phyloP scores from a whole-genome alignment of 1,284 basidiomycete genomes.

The Gyrodon tennesseensis region DNA sequence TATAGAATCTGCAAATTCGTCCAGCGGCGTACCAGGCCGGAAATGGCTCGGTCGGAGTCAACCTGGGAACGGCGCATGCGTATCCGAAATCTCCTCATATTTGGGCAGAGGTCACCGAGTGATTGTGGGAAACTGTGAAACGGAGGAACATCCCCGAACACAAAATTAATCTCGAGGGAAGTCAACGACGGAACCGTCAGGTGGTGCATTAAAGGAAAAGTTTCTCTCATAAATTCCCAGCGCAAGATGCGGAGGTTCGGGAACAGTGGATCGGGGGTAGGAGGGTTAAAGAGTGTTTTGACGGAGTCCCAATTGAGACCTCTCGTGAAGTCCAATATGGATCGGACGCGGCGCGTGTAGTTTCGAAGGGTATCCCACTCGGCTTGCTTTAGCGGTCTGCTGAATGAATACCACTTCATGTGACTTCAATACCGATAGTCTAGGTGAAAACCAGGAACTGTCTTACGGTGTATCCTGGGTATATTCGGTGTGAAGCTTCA shows the following conservation, averaged over 20 bases:
- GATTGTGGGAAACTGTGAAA: conserved; percentile 31
- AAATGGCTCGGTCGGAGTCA: conserved; percentile 21
- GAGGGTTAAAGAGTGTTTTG: conserved; percentile 27
- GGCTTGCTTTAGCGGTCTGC: conserved; percentile 22
- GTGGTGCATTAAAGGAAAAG: conserved; percentile 30
- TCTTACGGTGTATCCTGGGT: conserved; percentile 25
- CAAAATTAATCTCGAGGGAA: conserved; percentile 31
- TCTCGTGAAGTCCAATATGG: conserved; percentile 28
- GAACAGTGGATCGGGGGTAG: conserved; percentile 30
- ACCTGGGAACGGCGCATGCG: conserved; percentile 25
- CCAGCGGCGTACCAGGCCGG: conserved; percentile 26
- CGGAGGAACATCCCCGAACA: conserved; percentile 27
- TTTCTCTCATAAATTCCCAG: conserved; percentile 32
- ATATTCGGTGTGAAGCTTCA: conserved; percentile 28
- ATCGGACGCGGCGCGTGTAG: conserved; percentile 31
- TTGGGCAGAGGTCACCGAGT: conserved; percentile 30
- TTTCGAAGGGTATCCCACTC: conserved; percentile 30
- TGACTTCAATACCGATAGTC: conserved; percentile 8
- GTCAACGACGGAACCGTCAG: conserved; percentile 29
- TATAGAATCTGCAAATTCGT: conserved; percentile 27
- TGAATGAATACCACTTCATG: conserved; percentile 33
- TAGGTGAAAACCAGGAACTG: background rate
- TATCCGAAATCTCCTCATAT: conserved; percentile 22
- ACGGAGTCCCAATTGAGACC: conserved; percentile 34
- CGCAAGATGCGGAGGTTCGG: conserved; percentile 32